Conservation (phyloP, 2,329 filamentous ascomycete species). For the Tolypocladium amazonense region DNA sequence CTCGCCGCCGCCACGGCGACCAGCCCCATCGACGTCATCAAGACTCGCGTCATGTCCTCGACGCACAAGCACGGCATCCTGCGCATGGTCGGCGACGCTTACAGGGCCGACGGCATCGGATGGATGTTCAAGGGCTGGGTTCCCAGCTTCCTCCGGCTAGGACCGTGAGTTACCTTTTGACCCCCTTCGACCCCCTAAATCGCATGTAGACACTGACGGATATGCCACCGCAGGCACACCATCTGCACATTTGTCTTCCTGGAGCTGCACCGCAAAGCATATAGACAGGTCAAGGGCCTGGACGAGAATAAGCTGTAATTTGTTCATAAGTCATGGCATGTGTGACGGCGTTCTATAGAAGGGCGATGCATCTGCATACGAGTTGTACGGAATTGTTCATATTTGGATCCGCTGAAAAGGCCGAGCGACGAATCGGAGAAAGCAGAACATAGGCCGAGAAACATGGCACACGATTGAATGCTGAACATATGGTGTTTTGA, state of each 20-base stretch:
- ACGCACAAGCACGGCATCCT: slow-evolving; percentile 39
- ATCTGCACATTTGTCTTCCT: slow-evolving; percentile 80
- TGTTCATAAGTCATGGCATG: slow-evolving; percentile 3
- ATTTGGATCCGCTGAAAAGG: not conserved
- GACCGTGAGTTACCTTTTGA: slow-evolving; percentile 38
- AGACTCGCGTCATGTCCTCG: slow-evolving; percentile 77
- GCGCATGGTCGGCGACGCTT: slow-evolving; percentile 55
- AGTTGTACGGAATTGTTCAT: not conserved
- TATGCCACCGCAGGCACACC: slow-evolving; percentile 48
- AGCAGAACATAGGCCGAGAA: not conserved
- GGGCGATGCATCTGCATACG: slow-evolving; percentile 4
- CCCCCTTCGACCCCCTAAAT: not conserved
- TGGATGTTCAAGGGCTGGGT: slow-evolving; percentile 93
- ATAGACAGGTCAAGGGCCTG: slow-evolving; percentile 42
- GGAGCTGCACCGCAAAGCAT: slow-evolving; percentile 76
- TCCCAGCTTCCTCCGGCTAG: slow-evolving; percentile 58
- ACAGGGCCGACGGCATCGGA: slow-evolving; percentile 56
- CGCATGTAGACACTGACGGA: slow-evolving; percentile 6
- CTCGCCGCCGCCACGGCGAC: slow-evolving; percentile 79
- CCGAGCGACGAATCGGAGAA: not conserved
- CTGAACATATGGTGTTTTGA: too few species aligned
- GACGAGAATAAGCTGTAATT: slow-evolving; percentile 15
- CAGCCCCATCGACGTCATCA: slow-evolving; percentile 79
- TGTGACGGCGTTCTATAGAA: slow-evolving; percentile 11
- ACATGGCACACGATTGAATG: not conserved